Conservation (phyloP, 495 filamentous ascomycete genomes). For the Neurospora tetraspora region DNA sequence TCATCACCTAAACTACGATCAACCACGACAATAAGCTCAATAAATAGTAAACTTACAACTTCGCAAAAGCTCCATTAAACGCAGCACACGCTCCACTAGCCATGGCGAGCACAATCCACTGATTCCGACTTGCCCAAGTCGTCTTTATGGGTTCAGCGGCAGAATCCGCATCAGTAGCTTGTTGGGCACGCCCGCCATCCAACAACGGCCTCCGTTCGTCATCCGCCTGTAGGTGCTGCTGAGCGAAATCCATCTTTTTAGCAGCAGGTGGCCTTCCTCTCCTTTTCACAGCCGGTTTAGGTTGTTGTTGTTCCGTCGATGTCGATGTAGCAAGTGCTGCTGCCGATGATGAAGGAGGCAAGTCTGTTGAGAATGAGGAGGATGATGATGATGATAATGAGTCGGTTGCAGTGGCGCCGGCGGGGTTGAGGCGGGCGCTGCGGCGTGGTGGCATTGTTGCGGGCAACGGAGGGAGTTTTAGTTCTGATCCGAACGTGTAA, state of each 20-base stretch:
- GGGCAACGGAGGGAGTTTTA: neutral
- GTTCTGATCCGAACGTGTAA: too few species aligned
- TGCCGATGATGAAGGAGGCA: neutral
- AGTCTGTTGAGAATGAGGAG: neutral
- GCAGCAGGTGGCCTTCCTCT: neutral
- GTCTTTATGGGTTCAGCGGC: neutral
- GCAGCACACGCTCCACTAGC: conserved; percentile 85
- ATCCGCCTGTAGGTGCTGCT: neutral
- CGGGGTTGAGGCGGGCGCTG: neutral
- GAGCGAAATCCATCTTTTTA: neutral
- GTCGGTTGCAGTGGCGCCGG: neutral
- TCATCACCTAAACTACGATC: neutral
- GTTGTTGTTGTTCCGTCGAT: neutral
- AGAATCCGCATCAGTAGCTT: neutral
- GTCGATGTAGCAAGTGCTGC: neutral
- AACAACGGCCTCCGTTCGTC: conserved; percentile 15
- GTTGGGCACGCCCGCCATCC: neutral
- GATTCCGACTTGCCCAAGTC: conserved; percentile 29
- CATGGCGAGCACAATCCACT: conserved; percentile 76
- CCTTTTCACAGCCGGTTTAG: neutral
- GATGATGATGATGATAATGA: neutral
- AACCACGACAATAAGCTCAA: neutral
- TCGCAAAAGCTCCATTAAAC: conserved; percentile 92
- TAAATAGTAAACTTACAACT: conserved; percentile 51
- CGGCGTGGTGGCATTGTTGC: neutral